Evolutionary conservation across 164 flowering plant species (phyloP).

Genomic region (Amborella trichopoda): DNA sequence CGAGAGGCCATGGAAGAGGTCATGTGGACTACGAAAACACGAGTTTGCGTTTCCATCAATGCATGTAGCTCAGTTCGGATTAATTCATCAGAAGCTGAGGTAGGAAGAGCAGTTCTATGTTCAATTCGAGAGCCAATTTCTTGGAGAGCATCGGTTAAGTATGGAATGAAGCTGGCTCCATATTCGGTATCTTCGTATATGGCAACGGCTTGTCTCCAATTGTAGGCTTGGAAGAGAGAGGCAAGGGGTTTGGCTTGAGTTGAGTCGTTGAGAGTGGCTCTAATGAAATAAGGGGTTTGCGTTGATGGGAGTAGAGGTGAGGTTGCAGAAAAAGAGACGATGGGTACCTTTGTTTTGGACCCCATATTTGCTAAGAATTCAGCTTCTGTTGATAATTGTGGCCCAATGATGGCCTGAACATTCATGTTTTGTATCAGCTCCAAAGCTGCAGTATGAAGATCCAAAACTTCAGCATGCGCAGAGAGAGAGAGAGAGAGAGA

Average conservation of each 20-base stretch:
- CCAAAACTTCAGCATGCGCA: neutral
- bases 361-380: slow-evolving; percentile 18
- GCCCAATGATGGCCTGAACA: slow-evolving; percentile 27
- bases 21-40: slow-evolving; percentile 30
- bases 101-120: slow-evolving; percentile 18
- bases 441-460: slow-evolving; percentile 13
- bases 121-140: slow-evolving; percentile 14
- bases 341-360: slow-evolving; percentile 22
- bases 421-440: slow-evolving; percentile 17
- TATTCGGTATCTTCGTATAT: slow-evolving; percentile 18
- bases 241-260: slow-evolving; percentile 21
- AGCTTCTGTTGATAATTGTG: slow-evolving; percentile 12
- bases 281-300: slow-evolving; percentile 20
- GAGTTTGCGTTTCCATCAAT: slow-evolving; percentile 22
- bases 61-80: slow-evolving; percentile 22
- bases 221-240: slow-evolving; percentile 13
- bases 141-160: slow-evolving; percentile 17
- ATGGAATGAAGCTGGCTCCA: slow-evolving; percentile 19
- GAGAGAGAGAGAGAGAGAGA: no score
- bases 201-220: slow-evolving; percentile 23
- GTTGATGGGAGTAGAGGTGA: slow-evolving; percentile 18
- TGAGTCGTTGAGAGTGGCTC: slow-evolving; percentile 20
- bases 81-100: slow-evolving; percentile 18
- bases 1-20: slow-evolving; percentile 9
- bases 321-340: slow-evolving; percentile 29